Conservation (phyloP, 2,329 filamentous ascomycete genomes). For the Epichloe coenophiala region DNA sequence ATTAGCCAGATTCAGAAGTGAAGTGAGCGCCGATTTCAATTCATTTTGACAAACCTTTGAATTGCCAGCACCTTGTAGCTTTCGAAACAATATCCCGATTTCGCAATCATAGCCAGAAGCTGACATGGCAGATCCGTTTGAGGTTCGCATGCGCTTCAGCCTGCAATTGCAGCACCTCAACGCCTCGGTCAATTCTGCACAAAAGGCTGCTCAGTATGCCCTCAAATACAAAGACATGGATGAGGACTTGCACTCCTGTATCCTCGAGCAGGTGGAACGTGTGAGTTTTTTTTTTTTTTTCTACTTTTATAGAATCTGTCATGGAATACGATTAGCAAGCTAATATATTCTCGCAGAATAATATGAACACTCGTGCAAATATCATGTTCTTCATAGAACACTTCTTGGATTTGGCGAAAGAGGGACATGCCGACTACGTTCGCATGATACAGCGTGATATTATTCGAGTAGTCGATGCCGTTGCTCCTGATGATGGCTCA, state of each 20-base stretch:
- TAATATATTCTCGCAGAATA: conserved; percentile 42
- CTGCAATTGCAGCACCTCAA: conserved; percentile 80
- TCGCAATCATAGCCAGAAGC: not conserved
- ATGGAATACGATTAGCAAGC: not conserved
- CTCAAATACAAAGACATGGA: conserved; percentile 89
- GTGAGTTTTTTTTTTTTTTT: conserved; percentile 28
- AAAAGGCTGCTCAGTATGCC: conserved; percentile 90
- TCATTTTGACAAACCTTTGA: not conserved
- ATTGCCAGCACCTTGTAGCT: not conserved
- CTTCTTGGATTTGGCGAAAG: conserved; percentile 74
- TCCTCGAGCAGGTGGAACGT: conserved; percentile 84
- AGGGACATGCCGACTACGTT: conserved; percentile 68
- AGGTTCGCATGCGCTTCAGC: conserved; percentile 96
- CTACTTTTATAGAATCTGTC: not conserved
- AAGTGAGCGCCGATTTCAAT: not conserved
- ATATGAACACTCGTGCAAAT: conserved; percentile 94
- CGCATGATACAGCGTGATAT: conserved; percentile 95
- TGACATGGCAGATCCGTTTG: conserved; percentile 69
- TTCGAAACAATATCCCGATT: not conserved
- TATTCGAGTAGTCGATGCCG: conserved; percentile 77
- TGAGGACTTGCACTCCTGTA: conserved; percentile 94
- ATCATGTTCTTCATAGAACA: conserved; percentile 99
- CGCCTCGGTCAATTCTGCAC: conserved; percentile 74
- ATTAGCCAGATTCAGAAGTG: not conserved
- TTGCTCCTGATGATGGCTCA: conserved; percentile 73